Evolutionary conservation across 306 rosid genomes (phyloP).

Genomic region (Bauhinia variegata): DNA sequence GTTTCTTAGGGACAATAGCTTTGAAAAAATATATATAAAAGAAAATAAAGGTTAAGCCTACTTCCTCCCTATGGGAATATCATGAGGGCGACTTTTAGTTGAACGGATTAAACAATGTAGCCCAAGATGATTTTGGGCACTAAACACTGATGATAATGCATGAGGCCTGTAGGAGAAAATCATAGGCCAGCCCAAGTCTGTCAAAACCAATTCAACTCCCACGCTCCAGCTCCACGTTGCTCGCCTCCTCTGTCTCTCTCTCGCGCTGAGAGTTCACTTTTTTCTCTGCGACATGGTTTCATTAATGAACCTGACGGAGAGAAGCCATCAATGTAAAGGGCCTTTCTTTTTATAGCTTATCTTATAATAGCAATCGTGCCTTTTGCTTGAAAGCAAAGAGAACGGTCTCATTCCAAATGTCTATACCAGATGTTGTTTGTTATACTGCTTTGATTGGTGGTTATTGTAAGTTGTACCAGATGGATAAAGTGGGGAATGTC

Average conservation of each 20-base stretch:
- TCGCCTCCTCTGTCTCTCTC: no score
- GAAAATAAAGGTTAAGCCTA: no score
- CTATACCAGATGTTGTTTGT: slow-evolving; percentile 66
- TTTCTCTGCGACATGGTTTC: not conserved
- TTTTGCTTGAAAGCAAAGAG: slow-evolving; percentile 57
- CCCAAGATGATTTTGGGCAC: no score
- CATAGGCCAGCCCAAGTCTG: not conserved
- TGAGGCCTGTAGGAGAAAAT: no score
- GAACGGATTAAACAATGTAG: no score
- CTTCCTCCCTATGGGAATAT: no score
- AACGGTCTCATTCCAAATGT: slow-evolving; percentile 60
- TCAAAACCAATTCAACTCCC: not conserved
- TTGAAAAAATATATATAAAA: no score
- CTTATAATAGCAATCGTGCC: slow-evolving; percentile 8
- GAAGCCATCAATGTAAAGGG: slow-evolving; percentile 12
- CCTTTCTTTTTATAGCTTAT: not conserved
- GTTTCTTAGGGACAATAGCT: no score
- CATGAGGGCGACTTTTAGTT: no score
- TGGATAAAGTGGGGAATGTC: slow-evolving; percentile 51
- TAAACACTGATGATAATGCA: no score
- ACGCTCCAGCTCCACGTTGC: not conserved
- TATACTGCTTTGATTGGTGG: slow-evolving; percentile 77
- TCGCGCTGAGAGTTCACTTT: not conserved
- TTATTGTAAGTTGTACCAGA: slow-evolving; percentile 70
- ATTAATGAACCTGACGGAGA: not conserved